Evolutionary conservation across 2,329 filamentous ascomycete species (phyloP), one percentile per base, ranked within the genome.

Genomic region (Penicillium sp.): DNA sequence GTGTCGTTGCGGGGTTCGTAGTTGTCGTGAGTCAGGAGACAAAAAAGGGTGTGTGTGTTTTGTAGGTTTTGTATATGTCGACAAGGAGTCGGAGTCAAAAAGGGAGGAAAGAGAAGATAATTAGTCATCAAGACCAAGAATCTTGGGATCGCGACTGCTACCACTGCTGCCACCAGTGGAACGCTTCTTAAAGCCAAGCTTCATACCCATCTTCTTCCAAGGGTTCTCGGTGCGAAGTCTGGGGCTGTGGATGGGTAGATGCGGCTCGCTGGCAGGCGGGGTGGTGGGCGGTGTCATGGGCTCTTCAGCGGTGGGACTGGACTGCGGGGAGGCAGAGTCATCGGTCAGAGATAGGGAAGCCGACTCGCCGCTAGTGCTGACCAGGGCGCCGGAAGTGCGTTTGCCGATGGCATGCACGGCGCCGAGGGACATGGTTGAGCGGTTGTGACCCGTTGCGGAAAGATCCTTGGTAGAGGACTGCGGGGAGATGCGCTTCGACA

Each of bases 151-250:
- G 10, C 65, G 63, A 35, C 58, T 58, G 17, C 58, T 53, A 27
- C 55, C 55, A 19, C 10, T 55, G 48, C 63, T 68, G 23, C 62
- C 62, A 9, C 63, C 60, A 27, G 65, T 64, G 21, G 71, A 70
- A 23, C 69, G 71, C 62, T 77, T 77, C 61, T 76, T 77, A 59
- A 76, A 77, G 15, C 75, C 75, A 53, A 82, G 67, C 65, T 80
- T 81, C 72, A 80, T 77, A 3, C 78, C 78, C 78, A 81, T 80
- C 63, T 81, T 81, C 69, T 80, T 82, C 79, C 80, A 82, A 6
- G 78, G 76, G 63, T 80, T 80, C 50, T 81, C 77, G 59, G 75
- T 68, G 59, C 76, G 73, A 58, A 67, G 65, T 66, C 76, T 75
- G n/a, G 76, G 74, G 58, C 74, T 78, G 45, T 71, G 65, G 42